Base-by-base conservation (phyloP, 495 filamentous ascomycete species). In the Neurospora sp. region DNA sequence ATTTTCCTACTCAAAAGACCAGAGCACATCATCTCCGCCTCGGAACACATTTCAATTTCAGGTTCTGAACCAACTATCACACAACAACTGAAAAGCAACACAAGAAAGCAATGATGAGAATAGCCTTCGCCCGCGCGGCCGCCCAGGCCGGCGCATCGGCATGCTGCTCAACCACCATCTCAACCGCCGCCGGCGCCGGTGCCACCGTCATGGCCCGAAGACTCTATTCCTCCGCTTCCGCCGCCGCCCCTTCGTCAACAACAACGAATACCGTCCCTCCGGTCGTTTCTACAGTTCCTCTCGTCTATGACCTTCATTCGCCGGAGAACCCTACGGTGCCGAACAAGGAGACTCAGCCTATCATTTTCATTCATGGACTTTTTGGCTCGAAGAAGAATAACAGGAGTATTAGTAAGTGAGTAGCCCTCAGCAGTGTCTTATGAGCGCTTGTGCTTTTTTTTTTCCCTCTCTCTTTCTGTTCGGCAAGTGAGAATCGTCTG, bases 351-450 rank as follows among this genome's bases (percentile, higher is more conserved):
- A 86, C 87, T 66, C 80, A 87, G 59, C 93, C 96, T 1, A 92
- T 99, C 73, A 82, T 99, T 75, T 89, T 99, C 74, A 88, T 98
- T 81, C 96, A 99, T 81, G 96, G 96, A 5, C 86, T 99, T 18
- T 98, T 99, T 79, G 96, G 96, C 31, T 97, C 93, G 48, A 98
- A 97, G 83, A 92, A 93, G 85, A 99, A 99, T 78, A 96, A 98
- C 79, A 84, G 95, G 82, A 94, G 88, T 81, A 96, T 99, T 75
- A 96, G 95, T 90, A 97, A 94, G 96, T 98, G 88, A 86, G 93
- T 84, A 75, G 31, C 39, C 42, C 42, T n/a, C 31, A 35, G 31
- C 1, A 35, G 31, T 46, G n/a, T n/a, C 44, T 27, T 23, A 1
- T 23, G 16, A 37, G 39, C 39, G 14, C 54, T 40, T n/a, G n/a